These are phyloP conservation scores for Cicer yamashitae DNA, from an alignment of 306 rosid species.

Conservation along the genomic window DNA sequence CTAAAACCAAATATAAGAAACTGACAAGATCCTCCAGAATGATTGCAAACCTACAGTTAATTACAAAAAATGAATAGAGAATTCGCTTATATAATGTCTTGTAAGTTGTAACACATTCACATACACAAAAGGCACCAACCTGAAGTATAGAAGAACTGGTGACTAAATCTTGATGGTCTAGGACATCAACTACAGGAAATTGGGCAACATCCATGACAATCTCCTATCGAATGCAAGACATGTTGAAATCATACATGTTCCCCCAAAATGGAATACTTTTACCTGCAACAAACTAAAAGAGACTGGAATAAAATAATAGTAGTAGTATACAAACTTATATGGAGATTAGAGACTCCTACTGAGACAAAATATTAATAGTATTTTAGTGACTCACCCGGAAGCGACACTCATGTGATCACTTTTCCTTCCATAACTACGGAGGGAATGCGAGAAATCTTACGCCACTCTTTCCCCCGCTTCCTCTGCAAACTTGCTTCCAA, in stretches of 20 bases:
- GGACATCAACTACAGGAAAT: constrained; percentile 78
- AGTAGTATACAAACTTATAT: too few species aligned
- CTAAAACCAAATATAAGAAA: background rate
- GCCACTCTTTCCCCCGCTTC: constrained; percentile 12
- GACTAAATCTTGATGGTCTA: constrained; percentile 74
- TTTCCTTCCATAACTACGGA: background rate
- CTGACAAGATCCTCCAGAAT: background rate
- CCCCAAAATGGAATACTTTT: constrained; percentile 97
- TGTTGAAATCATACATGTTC: constrained; percentile 73
- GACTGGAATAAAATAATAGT: constrained; percentile 32
- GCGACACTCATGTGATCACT: background rate
- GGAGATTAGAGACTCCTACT: too few species aligned
- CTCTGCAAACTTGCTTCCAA: background rate
- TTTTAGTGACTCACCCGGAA: background rate
- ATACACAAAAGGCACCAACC: constrained; percentile 57
- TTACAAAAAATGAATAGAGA: constrained; percentile 7
- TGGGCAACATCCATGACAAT: constrained; percentile 74
- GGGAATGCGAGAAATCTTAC: background rate
- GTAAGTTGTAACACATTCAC: background rate
- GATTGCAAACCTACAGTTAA: constrained; percentile 1
- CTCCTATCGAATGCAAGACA: constrained; percentile 77
- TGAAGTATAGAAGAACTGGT: constrained; percentile 72
- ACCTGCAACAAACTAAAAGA: constrained; percentile 80
- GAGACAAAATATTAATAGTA: too few species aligned
- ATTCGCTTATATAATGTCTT: background rate